Evolutionary conservation across 176 grass and related monocot species (phyloP).

Genomic region (Lolium multiflorum): DNA sequence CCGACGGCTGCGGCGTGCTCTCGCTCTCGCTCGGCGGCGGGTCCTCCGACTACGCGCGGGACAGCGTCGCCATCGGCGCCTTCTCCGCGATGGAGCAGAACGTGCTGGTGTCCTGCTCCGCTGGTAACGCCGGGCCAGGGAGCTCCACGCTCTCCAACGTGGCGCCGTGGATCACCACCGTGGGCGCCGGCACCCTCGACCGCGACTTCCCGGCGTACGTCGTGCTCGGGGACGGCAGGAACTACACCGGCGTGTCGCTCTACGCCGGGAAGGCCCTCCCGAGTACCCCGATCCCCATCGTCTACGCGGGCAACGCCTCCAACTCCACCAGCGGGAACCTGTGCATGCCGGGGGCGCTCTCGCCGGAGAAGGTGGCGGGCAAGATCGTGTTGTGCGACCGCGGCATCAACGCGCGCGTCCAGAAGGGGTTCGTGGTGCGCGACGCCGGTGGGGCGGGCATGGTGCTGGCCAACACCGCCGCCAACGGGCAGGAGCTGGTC

Average conservation of each 20-base stretch:
- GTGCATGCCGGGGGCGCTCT: conserved; percentile 76
- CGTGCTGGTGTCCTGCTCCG: conserved; percentile 85
- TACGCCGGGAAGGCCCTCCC: conserved; percentile 72
- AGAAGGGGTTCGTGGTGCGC: conserved; percentile 82
- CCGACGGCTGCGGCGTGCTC: conserved; percentile 81
- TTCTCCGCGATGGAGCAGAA: conserved; percentile 82
- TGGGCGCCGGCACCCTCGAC: conserved; percentile 76
- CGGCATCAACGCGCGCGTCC: conserved; percentile 76
- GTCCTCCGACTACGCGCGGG: conserved; percentile 68
- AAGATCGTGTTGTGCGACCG: conserved; percentile 93
- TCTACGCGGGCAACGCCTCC: conserved; percentile 82
- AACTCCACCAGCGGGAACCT: conserved; percentile 81
- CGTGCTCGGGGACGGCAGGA: conserved; percentile 74
- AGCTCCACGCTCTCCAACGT: conserved; percentile 76
- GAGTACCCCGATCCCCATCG: conserved; percentile 38
- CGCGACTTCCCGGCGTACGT: conserved; percentile 95
- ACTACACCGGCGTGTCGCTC: conserved; percentile 76
- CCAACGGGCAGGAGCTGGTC: conserved; percentile 91
- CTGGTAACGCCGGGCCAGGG: conserved; percentile 74
- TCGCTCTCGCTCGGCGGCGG: conserved; percentile 90
- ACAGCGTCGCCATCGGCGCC: conserved; percentile 85
- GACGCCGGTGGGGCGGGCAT: conserved; percentile 79
- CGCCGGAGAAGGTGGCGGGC: conserved; percentile 68
- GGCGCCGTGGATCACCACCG: conserved; percentile 88
- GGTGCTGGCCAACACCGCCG: conserved; percentile 81